Evolutionary conservation across 1,139 yeast genomes (phyloP).

Genomic region (Sugiyamaella neomexicana): DNA sequence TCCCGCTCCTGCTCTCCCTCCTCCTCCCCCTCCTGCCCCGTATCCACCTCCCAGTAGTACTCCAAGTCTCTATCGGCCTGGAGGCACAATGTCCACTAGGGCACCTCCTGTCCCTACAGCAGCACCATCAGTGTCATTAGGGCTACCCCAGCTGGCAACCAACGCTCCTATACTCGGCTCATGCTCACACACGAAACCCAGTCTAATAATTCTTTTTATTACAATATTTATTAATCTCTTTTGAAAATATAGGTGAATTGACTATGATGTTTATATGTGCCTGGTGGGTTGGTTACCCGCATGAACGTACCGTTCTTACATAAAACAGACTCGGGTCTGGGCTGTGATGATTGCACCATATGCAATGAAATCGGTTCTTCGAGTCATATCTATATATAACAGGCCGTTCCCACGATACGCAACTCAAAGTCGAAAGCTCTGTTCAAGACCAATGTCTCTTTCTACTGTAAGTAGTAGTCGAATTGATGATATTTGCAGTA

Average conservation of each 20-base stretch:
- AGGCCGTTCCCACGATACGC: neutral
- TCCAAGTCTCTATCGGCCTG: neutral
- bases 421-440: neutral
- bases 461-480: constrained; percentile 9
- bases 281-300: constrained; percentile 3
- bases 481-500: neutral
- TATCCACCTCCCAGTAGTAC: neutral
- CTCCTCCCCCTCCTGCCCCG: neutral
- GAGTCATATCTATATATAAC: constrained; percentile 2
- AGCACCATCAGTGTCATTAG: neutral
- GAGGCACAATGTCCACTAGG: neutral
- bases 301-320: neutral
- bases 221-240: constrained; percentile 13
- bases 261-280: neutral
- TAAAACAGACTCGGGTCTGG: neutral
- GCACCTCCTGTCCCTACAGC: neutral
- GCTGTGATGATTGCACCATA: neutral
- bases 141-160: neutral
- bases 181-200: constrained; percentile 1
- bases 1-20: neutral
- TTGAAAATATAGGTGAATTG: neutral
- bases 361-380: constrained; percentile 3
- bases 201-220: constrained; percentile 6
- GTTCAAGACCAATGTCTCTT: constrained; percentile 9
- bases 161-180: constrained; percentile 5